Base-by-base conservation (phyloP, 768 basidiomycete species). In the Lentinula sp. region DNA sequence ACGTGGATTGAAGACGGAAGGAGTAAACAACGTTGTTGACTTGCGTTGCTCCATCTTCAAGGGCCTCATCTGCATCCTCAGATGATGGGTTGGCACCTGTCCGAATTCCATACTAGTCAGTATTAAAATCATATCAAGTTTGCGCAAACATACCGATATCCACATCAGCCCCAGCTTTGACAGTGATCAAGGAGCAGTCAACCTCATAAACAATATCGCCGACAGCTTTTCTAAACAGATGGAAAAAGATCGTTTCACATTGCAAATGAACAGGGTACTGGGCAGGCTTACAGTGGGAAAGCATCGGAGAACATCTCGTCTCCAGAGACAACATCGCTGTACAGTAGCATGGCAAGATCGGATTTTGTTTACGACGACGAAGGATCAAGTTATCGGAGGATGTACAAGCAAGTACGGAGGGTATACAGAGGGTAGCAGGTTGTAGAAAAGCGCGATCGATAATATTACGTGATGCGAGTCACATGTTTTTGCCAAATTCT, bases 231-330 rank as follows among this genome's bases (percentile, higher is more conserved):
- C 93, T 95, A 71, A 37, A 52, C 46, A 53, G 57, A 46, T 42
- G 3, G 53, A 68, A 64, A 59, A 39, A 59, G 23, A 8, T 36
- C 39, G 42, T 9, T 20, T 39, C 50, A 52, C 53, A 61, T 16
- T 13, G 16, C 28, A 9, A 32, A 39, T 16, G 35, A 43, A 23
- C 42, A 52, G 41, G 46, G 18, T 13, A 45, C 28, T 28, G 28
- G 28, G 32, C 50, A 62, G 35, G 79, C 88, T 63, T 67, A 95
- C 94, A 89, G 16, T 18, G 87, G 86, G 81, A 88, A 98, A 65
- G 94, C 94, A 79, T 96, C 94, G 32, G 93, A 94, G 82, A 91
- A 85, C 83, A 98, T 90, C 80, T 98, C 95, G 70, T 96, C 93
- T 49, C 74, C 84, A 54, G 85, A 73, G 61, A 97, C n/a, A 62